Evolutionary conservation across 805 yeast species (phyloP), one percentile per base, ranked within the genome.

Genomic region (Barnettozyma wickerhamii): DNA sequence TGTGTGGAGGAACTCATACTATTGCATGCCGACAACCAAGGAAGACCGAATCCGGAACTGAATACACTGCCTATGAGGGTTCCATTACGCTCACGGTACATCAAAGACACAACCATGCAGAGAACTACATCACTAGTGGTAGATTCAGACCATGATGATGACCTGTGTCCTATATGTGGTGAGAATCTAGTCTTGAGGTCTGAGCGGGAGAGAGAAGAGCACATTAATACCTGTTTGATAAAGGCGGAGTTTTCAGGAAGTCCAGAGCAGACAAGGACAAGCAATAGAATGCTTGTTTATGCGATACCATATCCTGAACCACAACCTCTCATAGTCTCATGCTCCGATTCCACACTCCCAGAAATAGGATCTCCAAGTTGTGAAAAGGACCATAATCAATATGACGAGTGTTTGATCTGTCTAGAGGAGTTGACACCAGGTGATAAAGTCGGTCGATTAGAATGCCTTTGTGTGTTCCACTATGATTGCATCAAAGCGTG

Each of bases 391-490:
- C 35, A 59, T 54, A 42, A 59, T 52, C 57, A 65, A 20, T 69
- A 67, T 14, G 77, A 77, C 36, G 98, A 93, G 60, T 93, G 99
- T 60, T 91, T 88, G 13, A 91, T 93, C 19, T 93, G 99, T 56
- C 77, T 91, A 47, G 99, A 93, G 58, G 95, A 86, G 15, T 77
- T 90, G 59, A 64, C 66, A 35, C 86, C 90, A 0, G 95, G 95
- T 2, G 93, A 89, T 41, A 83, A 82, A 54, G 91, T 93, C 14
- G 98, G 95, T 0, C 67, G 99, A 31, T 64, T 93, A 43, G 98
- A 91, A 60, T 93, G 99, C 59, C 69, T 93, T 12, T 93, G 99
- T 58, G 87, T 90, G 27, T 93, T 88, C 61, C 99, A 93, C 56
- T 89, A 89, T 58, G 68, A 75, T 48, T 93, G 99, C 63, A 93